phyloP scores from a whole-genome alignment of 2,329 filamentous ascomycete species.

The Pseudomassariella vexata region DNA sequence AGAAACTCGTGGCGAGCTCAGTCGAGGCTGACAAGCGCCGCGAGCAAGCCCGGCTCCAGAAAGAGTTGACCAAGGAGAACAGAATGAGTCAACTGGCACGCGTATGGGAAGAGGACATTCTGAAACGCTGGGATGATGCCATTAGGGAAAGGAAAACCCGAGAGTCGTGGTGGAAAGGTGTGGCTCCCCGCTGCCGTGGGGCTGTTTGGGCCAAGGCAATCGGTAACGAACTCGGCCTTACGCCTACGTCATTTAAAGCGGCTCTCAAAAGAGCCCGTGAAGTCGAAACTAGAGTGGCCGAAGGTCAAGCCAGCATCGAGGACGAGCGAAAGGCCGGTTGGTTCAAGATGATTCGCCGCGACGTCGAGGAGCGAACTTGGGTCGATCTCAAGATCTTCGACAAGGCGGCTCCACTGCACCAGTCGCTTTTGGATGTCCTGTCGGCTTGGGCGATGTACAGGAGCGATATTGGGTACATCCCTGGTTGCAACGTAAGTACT shows the following conservation, averaged over 20 bases:
- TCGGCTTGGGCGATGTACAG: slow-evolving; percentile 78
- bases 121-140: slow-evolving; percentile 71
- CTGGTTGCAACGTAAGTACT: slow-evolving; percentile 64
- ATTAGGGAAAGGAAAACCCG: slow-evolving; percentile 62
- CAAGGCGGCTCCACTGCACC: slow-evolving; percentile 58
- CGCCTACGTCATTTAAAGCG: slow-evolving; percentile 61
- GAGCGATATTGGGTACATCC: slow-evolving; percentile 72
- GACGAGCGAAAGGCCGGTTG: slow-evolving; percentile 52
- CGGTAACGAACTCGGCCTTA: slow-evolving; percentile 67
- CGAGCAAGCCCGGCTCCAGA: slow-evolving; percentile 45
- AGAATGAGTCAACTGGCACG: slow-evolving; percentile 42
- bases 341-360: slow-evolving; percentile 58
- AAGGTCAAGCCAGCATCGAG: slow-evolving; percentile 44
- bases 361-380: slow-evolving; percentile 61
- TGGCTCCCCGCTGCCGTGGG: slow-evolving; percentile 65
- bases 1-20: slow-evolving; percentile 70
- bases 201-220: slow-evolving; percentile 66
- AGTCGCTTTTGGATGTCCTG: slow-evolving; percentile 64
- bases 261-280: slow-evolving; percentile 63
- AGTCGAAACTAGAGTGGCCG: slow-evolving; percentile 50
- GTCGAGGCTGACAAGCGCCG: slow-evolving; percentile 54
- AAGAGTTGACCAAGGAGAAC: slow-evolving; percentile 49
- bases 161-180: slow-evolving; percentile 78
- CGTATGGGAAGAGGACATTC: slow-evolving; percentile 70
- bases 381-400: slow-evolving; percentile 70